phyloP scores from a whole-genome alignment of 192 early-diverging fungal genomes.

The Thamnidium elegans region DNA sequence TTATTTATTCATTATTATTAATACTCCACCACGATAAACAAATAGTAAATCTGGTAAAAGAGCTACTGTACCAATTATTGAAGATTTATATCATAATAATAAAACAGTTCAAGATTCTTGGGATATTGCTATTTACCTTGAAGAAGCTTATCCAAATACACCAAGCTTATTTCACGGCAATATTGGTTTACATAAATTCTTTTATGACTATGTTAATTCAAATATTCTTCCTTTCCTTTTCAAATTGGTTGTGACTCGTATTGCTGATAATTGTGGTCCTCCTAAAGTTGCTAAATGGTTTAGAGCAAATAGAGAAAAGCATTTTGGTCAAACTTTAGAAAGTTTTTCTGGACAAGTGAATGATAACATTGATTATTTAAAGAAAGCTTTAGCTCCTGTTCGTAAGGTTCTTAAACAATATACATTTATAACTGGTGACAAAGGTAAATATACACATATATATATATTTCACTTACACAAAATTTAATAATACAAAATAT shows the following conservation, averaged over 20 bases:
- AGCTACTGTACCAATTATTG: constrained; percentile 45
- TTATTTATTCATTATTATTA: too few relatives aligned
- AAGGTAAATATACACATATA: constrained; percentile 28
- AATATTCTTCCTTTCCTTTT: constrained; percentile 31
- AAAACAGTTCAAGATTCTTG: constrained; percentile 47
- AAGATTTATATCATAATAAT: constrained; percentile 26
- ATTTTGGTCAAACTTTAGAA: constrained; percentile 28
- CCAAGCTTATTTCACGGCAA: constrained; percentile 41
- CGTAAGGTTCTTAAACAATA: constrained; percentile 24
- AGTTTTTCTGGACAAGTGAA: constrained; percentile 29
- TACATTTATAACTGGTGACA: constrained; percentile 36
- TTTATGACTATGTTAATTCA: constrained; percentile 35
- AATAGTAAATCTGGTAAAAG: constrained; percentile 12
- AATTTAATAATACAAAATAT: background rate
- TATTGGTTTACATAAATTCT: constrained; percentile 41
- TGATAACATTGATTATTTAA: constrained; percentile 24
- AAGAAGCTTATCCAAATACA: constrained; percentile 50
- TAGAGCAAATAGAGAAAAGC: constrained; percentile 39
- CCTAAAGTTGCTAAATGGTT: constrained; percentile 30
- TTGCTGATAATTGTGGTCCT: constrained; percentile 29
- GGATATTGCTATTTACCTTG: constrained; percentile 57
- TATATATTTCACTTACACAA: background rate
- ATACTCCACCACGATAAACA: too few relatives aligned
- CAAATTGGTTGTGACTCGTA: constrained; percentile 30
- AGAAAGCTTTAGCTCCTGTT: constrained; percentile 26